Conservation (phyloP, 441 rosid species). For the Euphorbia neoarborescens region DNA sequence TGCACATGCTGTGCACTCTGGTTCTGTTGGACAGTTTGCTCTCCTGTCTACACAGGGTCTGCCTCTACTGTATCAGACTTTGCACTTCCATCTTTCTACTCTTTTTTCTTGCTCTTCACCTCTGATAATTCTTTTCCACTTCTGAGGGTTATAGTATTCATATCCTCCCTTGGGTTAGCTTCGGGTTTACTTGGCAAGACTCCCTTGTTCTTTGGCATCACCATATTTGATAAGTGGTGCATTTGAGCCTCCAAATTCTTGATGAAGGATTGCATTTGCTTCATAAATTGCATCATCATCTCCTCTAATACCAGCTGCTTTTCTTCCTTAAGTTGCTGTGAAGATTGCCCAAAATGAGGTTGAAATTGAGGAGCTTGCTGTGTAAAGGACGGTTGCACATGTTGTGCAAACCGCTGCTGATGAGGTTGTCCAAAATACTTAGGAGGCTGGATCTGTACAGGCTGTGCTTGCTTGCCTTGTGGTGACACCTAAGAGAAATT, state of each 20-base stretch:
- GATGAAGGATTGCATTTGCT: neutral
- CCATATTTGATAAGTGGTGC: neutral
- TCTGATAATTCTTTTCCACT: neutral
- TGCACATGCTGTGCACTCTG: too few species aligned
- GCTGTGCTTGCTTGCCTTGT: too few species aligned
- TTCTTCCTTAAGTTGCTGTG: neutral
- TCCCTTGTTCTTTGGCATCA: neutral
- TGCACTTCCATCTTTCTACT: too few species aligned
- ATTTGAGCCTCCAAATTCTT: too few species aligned
- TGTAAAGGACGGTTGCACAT: too few species aligned
- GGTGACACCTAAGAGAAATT: neutral
- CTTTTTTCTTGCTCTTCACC: neutral
- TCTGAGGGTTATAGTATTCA: neutral
- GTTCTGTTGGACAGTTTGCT: too few species aligned
- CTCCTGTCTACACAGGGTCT: too few species aligned
- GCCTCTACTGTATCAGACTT: too few species aligned
- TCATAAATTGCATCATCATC: neutral
- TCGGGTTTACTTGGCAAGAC: neutral
- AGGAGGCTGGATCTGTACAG: neutral
- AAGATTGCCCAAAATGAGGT: too few species aligned
- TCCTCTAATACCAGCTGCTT: neutral
- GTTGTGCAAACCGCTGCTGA: neutral
- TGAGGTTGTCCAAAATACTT: neutral
- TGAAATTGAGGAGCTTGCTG: neutral
- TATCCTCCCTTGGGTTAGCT: neutral